Conservation (phyloP, 306 rosid genomes). For the Corylus avellana region DNA sequence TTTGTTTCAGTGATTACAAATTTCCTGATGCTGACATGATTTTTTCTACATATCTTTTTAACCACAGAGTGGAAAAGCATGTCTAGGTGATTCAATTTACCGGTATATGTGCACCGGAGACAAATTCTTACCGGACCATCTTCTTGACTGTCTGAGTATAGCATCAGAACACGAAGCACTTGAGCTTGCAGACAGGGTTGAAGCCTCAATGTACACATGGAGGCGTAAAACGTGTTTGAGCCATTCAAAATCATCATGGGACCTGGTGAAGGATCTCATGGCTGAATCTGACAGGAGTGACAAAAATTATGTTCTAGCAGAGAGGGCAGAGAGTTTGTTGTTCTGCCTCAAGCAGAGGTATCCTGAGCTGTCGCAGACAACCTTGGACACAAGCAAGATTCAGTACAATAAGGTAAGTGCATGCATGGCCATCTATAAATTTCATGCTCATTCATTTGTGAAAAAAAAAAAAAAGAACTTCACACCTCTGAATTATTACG, state of each 20-base stretch:
- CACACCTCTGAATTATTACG: too few species aligned
- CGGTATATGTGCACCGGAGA: slow-evolving; percentile 57
- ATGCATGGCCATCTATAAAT: not conserved
- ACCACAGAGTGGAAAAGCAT: slow-evolving; percentile 76
- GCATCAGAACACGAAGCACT: slow-evolving; percentile 94
- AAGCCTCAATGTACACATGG: slow-evolving; percentile 97
- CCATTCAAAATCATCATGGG: slow-evolving; percentile 91
- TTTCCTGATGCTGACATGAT: not conserved
- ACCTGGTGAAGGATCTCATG: slow-evolving; percentile 76
- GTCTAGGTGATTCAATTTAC: slow-evolving; percentile 78
- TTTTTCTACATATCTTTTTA: slow-evolving; percentile 4
- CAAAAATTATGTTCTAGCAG: slow-evolving; percentile 77
- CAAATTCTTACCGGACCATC: slow-evolving; percentile 69
- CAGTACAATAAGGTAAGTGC: slow-evolving; percentile 68
- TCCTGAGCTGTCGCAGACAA: slow-evolving; percentile 91
- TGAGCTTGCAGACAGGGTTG: slow-evolving; percentile 76
- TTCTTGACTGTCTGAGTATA: slow-evolving; percentile 65
- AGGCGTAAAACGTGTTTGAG: slow-evolving; percentile 82
- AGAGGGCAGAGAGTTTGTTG: slow-evolving; percentile 75
- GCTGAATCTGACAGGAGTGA: slow-evolving; percentile 59
- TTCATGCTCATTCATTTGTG: too few species aligned
- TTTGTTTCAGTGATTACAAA: not conserved
- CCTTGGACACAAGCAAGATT: slow-evolving; percentile 90
- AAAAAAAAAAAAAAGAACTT: too few species aligned
- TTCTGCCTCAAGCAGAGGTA: slow-evolving; percentile 81